Conservation (phyloP, 169 alveolate species). For the Eimeria tenella region DNA sequence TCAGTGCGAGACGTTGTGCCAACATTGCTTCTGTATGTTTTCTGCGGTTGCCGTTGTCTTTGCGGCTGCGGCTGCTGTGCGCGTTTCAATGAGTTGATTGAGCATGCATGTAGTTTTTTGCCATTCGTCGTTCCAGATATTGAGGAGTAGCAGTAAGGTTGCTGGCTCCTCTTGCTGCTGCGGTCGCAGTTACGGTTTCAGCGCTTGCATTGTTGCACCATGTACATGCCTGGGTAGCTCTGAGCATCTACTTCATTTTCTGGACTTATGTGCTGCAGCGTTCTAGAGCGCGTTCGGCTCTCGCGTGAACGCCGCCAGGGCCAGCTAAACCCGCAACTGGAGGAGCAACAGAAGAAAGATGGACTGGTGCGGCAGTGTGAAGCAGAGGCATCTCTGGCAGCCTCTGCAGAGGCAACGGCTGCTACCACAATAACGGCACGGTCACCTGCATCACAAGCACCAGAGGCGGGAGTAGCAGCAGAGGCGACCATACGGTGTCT, state of each 20-base stretch:
- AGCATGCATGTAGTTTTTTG: no score
- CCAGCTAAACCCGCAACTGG: neutral
- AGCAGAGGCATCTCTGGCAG: neutral
- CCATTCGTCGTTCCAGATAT: no score
- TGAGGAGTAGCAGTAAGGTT: no score
- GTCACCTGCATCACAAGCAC: neutral
- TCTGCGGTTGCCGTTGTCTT: neutral
- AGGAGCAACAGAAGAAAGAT: neutral
- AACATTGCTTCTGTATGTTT: slow-evolving; percentile 28
- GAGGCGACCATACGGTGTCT: slow-evolving; percentile 25
- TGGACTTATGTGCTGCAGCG: slow-evolving; percentile 11
- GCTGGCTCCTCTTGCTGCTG: no score
- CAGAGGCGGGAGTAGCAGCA: neutral
- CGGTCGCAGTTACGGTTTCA: no score
- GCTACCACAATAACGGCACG: neutral
- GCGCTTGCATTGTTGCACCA: no score
- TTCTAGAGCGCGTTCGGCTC: slow-evolving; percentile 23
- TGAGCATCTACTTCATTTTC: neutral
- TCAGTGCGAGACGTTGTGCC: slow-evolving; percentile 57
- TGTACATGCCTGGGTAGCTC: no score
- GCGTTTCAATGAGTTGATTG: no score
- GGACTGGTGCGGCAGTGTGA: neutral
- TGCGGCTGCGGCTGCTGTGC: no score
- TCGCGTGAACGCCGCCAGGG: neutral
- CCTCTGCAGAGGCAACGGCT: neutral